Conservation (phyloP, 208 protist species). For the Wallacemonas sp. region DNA sequence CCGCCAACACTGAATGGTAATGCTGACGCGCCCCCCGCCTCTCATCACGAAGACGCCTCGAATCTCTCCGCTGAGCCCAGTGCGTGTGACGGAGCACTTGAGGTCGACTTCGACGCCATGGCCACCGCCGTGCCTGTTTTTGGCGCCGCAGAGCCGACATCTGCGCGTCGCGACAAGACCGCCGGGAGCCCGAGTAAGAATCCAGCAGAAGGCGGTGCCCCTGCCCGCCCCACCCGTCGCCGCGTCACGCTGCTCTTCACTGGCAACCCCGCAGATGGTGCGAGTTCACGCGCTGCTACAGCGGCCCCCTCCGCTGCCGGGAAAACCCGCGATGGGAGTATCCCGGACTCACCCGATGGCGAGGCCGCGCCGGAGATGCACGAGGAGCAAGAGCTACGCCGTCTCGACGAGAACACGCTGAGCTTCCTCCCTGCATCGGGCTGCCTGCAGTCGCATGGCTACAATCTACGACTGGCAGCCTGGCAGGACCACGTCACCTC, state of each 20-base stretch:
- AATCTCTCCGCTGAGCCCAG: not conserved
- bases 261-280: not conserved
- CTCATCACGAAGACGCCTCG: not conserved
- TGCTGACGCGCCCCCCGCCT: not conserved
- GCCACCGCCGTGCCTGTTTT: not conserved
- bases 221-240: not conserved
- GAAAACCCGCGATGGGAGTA: too few species aligned
- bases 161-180: not conserved
- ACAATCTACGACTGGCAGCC: slow-evolving; percentile 38
- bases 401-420: slow-evolving; percentile 5
- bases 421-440: slow-evolving; percentile 16
- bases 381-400: slow-evolving; percentile 14
- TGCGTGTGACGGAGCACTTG: not conserved
- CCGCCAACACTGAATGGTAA: not conserved
- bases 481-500: slow-evolving; percentile 53
- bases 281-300: not conserved
- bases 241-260: slow-evolving; percentile 13
- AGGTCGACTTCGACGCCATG: slow-evolving; percentile 4
- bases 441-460: slow-evolving; percentile 37
- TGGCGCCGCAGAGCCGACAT: not conserved
- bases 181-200: not conserved
- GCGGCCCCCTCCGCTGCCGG: not conserved
- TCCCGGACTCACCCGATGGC: not conserved
- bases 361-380: slow-evolving; percentile 3
- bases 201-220: not conserved